Base-by-base conservation (phyloP, 768 basidiomycete genomes). In the Serendipita indica region DNA sequence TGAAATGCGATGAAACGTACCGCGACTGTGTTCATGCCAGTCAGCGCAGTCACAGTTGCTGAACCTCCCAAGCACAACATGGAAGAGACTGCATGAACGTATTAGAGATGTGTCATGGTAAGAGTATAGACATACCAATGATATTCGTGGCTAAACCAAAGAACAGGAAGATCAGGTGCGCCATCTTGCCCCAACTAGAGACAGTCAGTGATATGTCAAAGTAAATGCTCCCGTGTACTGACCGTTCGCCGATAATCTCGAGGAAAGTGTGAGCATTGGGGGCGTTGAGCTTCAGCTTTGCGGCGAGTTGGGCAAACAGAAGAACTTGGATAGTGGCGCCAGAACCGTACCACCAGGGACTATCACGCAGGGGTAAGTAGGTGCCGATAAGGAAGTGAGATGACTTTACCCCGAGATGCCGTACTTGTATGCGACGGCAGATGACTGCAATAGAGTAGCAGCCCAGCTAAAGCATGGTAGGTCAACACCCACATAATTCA, bases 141-240 rank as follows among this genome's bases (percentile, higher is more conserved):
- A 94, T 75, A 69, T 93, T 93, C 33, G 92, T 92, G 2, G 87
- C 83, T 5, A 96, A 73, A 79, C 86, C 90, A 66, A 94, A 94
- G 73, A 88, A 84, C 75, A 93, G 81, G 74, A 94, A 93, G 4
- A 89, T 73, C 2, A 83, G 60, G 71, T 96, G 93, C 0, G 87
- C 89, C 13, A 75, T 62, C 3, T 69, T 79, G 0, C 92, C 93
- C 87, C 90, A 97, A 10, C 57, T 58, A 20, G 10, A 39, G 72
- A 64, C 6, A 63, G 66, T 14, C 58, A 16, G 14, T 27, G 10
- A 12, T 6, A 30, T 28, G 30, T 12, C 52, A 25, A 6, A 18
- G 10, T 33, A n/a, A 7, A 3, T n/a, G 3, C 12, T 5, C 3
- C 6, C 10, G 18, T 10, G 12, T 28, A 25, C 57, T 16, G 34